phyloP scores from a whole-genome alignment of 495 filamentous ascomycete genomes.

The Trichoderma parareesei region DNA sequence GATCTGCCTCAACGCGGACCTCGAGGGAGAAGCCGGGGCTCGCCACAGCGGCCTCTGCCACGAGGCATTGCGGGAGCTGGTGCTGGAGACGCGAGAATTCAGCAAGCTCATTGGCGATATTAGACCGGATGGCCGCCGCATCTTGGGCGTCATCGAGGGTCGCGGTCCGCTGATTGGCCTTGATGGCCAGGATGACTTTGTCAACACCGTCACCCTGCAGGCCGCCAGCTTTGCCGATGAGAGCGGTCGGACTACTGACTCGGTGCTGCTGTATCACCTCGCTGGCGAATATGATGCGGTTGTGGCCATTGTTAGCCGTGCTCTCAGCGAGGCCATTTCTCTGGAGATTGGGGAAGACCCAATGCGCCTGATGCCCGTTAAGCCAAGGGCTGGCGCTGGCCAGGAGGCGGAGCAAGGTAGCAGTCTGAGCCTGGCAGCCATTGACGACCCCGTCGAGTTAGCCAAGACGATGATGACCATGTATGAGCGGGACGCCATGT shows the following conservation, averaged over 20 bases:
- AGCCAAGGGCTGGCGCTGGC: constrained; percentile 44
- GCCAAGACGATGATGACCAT: constrained; percentile 71
- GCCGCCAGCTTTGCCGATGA: constrained; percentile 89
- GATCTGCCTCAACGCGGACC: constrained; percentile 86
- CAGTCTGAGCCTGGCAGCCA: constrained; percentile 72
- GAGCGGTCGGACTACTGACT: constrained; percentile 83
- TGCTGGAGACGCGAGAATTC: constrained; percentile 90
- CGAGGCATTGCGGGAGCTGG: constrained; percentile 88
- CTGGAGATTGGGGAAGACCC: constrained; percentile 71
- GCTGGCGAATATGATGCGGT: constrained; percentile 92
- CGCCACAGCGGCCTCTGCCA: constrained; percentile 78
- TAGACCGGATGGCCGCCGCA: constrained; percentile 66
- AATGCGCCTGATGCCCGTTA: constrained; percentile 68
- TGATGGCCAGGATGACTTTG: constrained; percentile 68
- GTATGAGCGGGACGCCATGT: constrained; percentile 69
- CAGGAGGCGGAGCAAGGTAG: constrained; percentile 34
- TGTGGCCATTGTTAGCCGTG: constrained; percentile 76
- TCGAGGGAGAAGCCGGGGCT: constrained; percentile 61
- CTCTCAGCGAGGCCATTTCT: constrained; percentile 79
- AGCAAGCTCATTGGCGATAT: constrained; percentile 91
- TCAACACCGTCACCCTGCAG: constrained; percentile 78
- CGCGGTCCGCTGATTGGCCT: constrained; percentile 79
- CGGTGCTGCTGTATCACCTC: constrained; percentile 88
- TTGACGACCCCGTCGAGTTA: constrained; percentile 76
- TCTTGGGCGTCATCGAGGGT: constrained; percentile 80